Evolutionary conservation across 2,329 filamentous ascomycete species (phyloP), one percentile per base, ranked within the genome.

Genomic region (Diaporthe sp.): DNA sequence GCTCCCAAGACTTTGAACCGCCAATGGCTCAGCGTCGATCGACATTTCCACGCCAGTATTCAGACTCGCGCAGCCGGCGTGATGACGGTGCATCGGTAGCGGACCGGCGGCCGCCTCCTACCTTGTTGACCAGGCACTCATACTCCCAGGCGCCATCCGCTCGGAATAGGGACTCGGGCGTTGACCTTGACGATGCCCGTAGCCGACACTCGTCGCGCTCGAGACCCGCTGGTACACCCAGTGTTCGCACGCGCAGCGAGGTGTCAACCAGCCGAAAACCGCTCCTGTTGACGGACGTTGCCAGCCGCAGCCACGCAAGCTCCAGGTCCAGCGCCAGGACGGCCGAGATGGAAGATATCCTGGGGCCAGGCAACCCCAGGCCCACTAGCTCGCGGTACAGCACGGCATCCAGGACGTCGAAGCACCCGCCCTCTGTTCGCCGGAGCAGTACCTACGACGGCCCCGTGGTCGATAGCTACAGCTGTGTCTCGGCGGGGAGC

Each of bases 401-500:
- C 37, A 63, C 58, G 58, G 37, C 66, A 5, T 66, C 74, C 30
- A 61, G 35, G 22, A 35, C 61, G 30, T 50, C 73, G 22, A 71
- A 42, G 53, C 59, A 59, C 50, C 73, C 77, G 50, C 53, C 68
- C 50, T 71, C 71, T 75, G 79, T 53, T 74, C 76, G 30, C 71
- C 78, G 25, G 61, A 76, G 30, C 78, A 80, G 42, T 78, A 84
- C 68, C 4, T 81, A 79, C 71, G 79, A 81, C 56, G 73, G 73
- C 19, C 68, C 72, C 51, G 72, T 53, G 13, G 56, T 37, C 13
- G 86, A 88, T 15, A 81, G 81, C 22, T 84, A 86, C 27, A 85
- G 84, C 47, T 88, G 86, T 74, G 83, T 86, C 70, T 88, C 87
- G 15, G 82, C 84, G 4, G 81, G 84, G 12, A 86, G 81, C 77